Percentiles rank a stretch among this genome's conserved stretches.
Conservation (phyloP, 2,329 filamentous ascomycete species). For the Hirsutella minnesotensis region DNA sequence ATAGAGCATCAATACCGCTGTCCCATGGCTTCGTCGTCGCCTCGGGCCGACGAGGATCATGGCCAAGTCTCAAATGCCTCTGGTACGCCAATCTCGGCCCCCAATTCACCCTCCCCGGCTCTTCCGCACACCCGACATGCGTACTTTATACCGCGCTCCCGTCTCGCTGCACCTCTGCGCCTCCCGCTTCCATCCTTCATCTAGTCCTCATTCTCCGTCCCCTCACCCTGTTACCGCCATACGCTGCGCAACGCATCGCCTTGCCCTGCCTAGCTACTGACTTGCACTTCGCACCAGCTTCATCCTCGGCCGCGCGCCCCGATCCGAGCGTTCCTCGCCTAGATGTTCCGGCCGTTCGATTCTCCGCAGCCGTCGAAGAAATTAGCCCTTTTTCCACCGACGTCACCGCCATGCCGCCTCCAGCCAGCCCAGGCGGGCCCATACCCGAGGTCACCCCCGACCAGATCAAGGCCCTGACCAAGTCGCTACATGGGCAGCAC, state of each 20-base stretch:
- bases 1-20: too few relatives aligned
- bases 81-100: not conserved
- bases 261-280: not conserved
- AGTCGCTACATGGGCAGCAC: conserved; percentile 59
- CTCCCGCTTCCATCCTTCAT: too few relatives aligned
- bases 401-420: conserved; percentile 10
- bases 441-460: conserved; percentile 39
- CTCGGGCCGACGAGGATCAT: not conserved
- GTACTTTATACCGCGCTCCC: too few relatives aligned
- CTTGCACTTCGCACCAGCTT: not conserved
- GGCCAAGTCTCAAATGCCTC: not conserved
- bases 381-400: conserved; percentile 40
- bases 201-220: not conserved
- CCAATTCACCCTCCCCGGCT: not conserved
- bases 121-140: too few relatives aligned
- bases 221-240: not conserved
- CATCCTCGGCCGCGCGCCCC: conserved; percentile 1
- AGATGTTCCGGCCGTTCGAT: conserved; percentile 48
- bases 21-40: not conserved
- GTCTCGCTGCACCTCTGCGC: too few relatives aligned
- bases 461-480: conserved; percentile 59
- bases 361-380: conserved; percentile 59
- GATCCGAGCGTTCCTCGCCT: conserved; percentile 9
- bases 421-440: conserved; percentile 14
- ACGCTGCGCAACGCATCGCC: not conserved